Evolutionary conservation across 768 basidiomycete genomes (phyloP).

Genomic region (Phlebiopsis gigantea): DNA sequence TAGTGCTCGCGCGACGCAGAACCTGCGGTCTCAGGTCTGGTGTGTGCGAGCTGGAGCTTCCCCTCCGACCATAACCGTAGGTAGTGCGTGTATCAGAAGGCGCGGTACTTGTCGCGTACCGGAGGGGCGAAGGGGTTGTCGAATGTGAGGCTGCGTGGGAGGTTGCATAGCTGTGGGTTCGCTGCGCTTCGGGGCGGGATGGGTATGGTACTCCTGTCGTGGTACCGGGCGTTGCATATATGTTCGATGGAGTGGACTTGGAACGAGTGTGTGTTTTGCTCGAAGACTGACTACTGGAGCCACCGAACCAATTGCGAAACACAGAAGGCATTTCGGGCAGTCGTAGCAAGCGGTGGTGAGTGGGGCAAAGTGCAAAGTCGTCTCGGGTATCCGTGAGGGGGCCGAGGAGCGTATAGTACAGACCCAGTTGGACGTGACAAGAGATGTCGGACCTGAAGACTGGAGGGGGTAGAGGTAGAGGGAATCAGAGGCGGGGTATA

Average conservation of each 20-base stretch:
- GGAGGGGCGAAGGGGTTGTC: slow-evolving; percentile 31
- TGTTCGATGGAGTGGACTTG: slow-evolving; percentile 27
- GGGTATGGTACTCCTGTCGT: slow-evolving; percentile 16
- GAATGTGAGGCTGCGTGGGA: slow-evolving; percentile 31
- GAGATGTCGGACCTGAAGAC: background rate
- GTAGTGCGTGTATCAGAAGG: slow-evolving; percentile 22
- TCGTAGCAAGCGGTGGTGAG: background rate
- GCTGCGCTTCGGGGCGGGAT: slow-evolving; percentile 24
- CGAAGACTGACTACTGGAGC: slow-evolving; percentile 20
- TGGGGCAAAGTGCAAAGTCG: background rate
- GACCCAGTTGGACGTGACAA: background rate
- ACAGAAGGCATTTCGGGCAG: slow-evolving; percentile 40
- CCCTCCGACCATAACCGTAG: slow-evolving; percentile 29
- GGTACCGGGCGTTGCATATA: slow-evolving; percentile 19
- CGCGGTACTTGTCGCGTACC: slow-evolving; percentile 17
- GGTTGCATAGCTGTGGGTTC: slow-evolving; percentile 37
- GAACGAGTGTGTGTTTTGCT: slow-evolving; percentile 40
- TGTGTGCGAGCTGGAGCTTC: slow-evolving; percentile 19
- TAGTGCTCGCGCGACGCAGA: slow-evolving; percentile 38
- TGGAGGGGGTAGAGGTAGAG: background rate
- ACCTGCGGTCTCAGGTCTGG: slow-evolving; percentile 31
- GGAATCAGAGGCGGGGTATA: background rate
- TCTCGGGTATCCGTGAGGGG: slow-evolving; percentile 1
- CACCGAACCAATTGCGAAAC: slow-evolving; percentile 44
- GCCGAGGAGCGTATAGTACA: background rate